Evolutionary conservation across 106 monocot species (phyloP).

Genomic region (Allium fistulosum): DNA sequence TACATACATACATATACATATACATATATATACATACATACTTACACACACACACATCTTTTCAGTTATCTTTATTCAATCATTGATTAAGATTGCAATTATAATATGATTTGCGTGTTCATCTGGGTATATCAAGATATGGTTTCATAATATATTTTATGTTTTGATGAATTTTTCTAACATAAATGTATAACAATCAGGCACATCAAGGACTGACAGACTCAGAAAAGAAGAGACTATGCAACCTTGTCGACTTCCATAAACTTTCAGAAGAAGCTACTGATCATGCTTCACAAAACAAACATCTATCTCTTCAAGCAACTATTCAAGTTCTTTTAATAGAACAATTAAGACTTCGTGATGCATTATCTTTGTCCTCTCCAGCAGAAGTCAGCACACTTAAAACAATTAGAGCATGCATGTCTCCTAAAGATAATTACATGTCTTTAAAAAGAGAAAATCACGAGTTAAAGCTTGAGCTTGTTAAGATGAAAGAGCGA

Average conservation of each 20-base stretch:
- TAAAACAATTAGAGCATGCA: slow-evolving; percentile 16
- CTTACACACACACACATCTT: no score
- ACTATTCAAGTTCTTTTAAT: slow-evolving; percentile 48
- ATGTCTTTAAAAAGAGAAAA: slow-evolving; percentile 54
- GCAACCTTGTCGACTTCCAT: slow-evolving; percentile 43
- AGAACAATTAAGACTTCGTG: slow-evolving; percentile 35
- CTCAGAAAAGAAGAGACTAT: slow-evolving; percentile 34
- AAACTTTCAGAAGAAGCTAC: slow-evolving; percentile 50
- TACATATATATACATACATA: no score
- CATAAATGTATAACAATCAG: slow-evolving; percentile 3
- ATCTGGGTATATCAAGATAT: no score
- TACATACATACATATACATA: no score
- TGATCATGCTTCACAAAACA: slow-evolving; percentile 55
- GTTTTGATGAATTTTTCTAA: no score
- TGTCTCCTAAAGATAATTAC: slow-evolving; percentile 40
- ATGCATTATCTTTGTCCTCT: slow-evolving; percentile 21
- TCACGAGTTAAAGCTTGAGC: slow-evolving; percentile 54
- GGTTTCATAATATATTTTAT: no score
- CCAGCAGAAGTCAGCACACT: slow-evolving; percentile 14
- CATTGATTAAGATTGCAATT: no score
- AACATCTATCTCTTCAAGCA: slow-evolving; percentile 40
- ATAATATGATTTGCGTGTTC: no score
- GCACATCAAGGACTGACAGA: slow-evolving; percentile 38
- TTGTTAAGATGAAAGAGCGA: slow-evolving; percentile 42
- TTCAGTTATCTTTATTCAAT: no score